Conservation (phyloP, 345 rosid species). For the Anastatica hierochuntica region DNA sequence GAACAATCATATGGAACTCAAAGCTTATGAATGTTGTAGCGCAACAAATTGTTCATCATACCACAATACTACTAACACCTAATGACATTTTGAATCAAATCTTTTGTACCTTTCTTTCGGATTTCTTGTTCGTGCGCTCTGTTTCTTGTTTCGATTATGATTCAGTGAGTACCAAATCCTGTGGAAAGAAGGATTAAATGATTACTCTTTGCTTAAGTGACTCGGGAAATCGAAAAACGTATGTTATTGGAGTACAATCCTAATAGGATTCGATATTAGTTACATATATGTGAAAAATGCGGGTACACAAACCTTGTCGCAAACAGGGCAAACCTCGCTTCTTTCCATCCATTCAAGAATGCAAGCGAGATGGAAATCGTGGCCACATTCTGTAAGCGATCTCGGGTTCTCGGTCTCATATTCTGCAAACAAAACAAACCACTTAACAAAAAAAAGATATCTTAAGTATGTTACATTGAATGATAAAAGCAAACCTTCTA, state of each 20-base stretch:
- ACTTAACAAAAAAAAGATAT: background rate
- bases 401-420: conserved; percentile 75
- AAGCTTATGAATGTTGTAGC: no score
- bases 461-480: background rate
- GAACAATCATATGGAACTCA: no score
- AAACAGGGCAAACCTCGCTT: conserved; percentile 84
- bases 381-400: conserved; percentile 65
- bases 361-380: conserved; percentile 79
- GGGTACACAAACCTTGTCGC: conserved; percentile 59
- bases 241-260: no score
- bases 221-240: background rate
- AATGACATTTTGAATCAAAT: no score
- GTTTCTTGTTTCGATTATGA: background rate
- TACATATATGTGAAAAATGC: no score
- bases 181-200: background rate
- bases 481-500: conserved; percentile 57
- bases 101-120: no score
- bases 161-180: conserved; percentile 16
- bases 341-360: conserved; percentile 97
- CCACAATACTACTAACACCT: no score
- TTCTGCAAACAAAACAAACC: conserved; percentile 47
- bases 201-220: background rate
- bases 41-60: no score
- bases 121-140: no score
- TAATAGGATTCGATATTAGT: no score